Percentiles rank a stretch among this genome's conserved stretches.
These are phyloP conservation scores for Carallia pectinifolia DNA, from an alignment of 345 rosid genomes.

Conservation along the genomic window DNA sequence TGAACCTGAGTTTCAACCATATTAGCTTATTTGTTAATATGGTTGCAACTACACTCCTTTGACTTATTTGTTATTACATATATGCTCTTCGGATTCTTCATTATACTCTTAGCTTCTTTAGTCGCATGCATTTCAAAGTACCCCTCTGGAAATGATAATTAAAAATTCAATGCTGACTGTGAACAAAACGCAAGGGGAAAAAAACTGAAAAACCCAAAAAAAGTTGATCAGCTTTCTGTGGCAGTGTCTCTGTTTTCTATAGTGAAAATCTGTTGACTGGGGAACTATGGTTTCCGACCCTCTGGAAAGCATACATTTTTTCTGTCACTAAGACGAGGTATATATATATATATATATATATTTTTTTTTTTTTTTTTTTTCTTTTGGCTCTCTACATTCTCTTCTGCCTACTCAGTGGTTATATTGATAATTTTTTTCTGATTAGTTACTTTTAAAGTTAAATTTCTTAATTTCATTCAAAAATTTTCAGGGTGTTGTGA, in stretches of 20 bases:
- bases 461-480: too few species aligned
- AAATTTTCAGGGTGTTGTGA: too few species aligned
- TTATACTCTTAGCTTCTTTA: constrained; percentile 28
- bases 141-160: constrained; percentile 1
- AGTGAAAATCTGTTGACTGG: constrained; percentile 25
- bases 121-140: constrained; percentile 32
- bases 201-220: neutral
- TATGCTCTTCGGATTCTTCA: constrained; percentile 59
- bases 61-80: constrained; percentile 44
- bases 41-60: constrained; percentile 22
- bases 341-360: too few species aligned
- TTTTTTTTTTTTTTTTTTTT: neutral
- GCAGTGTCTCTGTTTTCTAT: neutral
- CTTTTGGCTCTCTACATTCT: too few species aligned
- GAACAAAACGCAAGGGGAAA: neutral
- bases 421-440: neutral
- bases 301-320: too few species aligned
- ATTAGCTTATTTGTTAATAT: too few species aligned
- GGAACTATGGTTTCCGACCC: neutral
- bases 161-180: neutral
- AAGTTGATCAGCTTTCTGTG: constrained; percentile 34
- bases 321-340: too few species aligned
- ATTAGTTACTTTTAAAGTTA: too few species aligned
- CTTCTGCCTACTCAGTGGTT: neutral
- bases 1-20: too few species aligned